These are phyloP conservation scores for Stygiomarasmius scandens DNA, from an alignment of 1,284 basidiomycete genomes.

Conservation along the genomic window DNA sequence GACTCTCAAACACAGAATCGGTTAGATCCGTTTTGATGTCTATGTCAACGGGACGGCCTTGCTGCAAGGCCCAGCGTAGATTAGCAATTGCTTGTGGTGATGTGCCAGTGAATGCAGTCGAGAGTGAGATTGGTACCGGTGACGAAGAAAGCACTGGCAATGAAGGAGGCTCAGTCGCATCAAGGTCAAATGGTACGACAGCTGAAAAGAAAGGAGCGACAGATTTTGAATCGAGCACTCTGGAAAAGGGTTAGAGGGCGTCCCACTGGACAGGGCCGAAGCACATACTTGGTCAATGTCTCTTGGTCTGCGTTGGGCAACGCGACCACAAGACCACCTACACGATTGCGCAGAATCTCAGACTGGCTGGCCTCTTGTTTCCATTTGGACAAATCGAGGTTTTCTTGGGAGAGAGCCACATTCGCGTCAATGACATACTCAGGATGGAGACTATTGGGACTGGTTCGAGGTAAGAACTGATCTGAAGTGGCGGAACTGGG, in stretches of 20 bases:
- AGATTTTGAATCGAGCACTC: slow-evolving; percentile 30
- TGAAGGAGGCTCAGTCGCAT: slow-evolving; percentile 45
- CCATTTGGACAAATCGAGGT: slow-evolving; percentile 49
- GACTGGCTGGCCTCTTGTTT: slow-evolving; percentile 49
- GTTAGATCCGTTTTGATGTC: slow-evolving; percentile 60
- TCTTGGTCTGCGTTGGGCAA: slow-evolving; percentile 44
- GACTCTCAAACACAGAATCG: slow-evolving; percentile 66
- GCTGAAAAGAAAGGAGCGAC: slow-evolving; percentile 51
- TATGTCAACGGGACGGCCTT: slow-evolving; percentile 67
- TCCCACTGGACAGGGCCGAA: background rate
- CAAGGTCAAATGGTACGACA: slow-evolving; percentile 58
- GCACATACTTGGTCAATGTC: slow-evolving; percentile 41
- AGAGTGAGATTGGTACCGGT: slow-evolving; percentile 52
- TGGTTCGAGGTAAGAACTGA: slow-evolving; percentile 66
- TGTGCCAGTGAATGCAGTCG: slow-evolving; percentile 54
- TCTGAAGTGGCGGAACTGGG: slow-evolving; percentile 68
- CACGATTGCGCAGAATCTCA: slow-evolving; percentile 42
- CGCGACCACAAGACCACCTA: slow-evolving; percentile 56
- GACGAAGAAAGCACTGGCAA: slow-evolving; percentile 38
- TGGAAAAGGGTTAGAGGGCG: slow-evolving; percentile 1
- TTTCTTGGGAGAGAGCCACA: slow-evolving; percentile 46
- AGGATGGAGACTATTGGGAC: slow-evolving; percentile 68
- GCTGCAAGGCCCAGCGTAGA: slow-evolving; percentile 64
- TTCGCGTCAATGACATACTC: slow-evolving; percentile 67
- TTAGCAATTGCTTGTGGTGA: slow-evolving; percentile 52